These are phyloP conservation scores for Fusarium coicis DNA, from an alignment of 2,329 filamentous ascomycete genomes.

Conservation along the genomic window DNA sequence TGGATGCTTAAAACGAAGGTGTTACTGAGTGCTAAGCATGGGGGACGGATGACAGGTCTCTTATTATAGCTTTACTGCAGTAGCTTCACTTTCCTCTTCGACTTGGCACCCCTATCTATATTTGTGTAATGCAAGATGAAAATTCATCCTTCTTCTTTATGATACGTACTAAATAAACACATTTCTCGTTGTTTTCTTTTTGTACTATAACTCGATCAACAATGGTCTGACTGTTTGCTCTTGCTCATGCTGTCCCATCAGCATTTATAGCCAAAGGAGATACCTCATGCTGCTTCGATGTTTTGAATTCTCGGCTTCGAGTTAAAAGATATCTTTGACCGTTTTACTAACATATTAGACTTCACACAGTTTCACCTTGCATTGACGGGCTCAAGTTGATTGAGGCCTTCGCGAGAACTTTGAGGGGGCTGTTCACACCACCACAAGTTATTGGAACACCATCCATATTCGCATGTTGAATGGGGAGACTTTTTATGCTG, in stretches of 20 bases:
- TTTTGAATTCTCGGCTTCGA: not conserved
- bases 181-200: not conserved
- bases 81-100: not conserved
- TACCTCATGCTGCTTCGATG: not conserved
- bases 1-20: constrained; percentile 7
- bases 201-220: not conserved
- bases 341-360: not conserved
- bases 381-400: not conserved
- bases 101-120: not conserved
- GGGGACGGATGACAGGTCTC: constrained; percentile 16
- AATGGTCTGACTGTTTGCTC: not conserved
- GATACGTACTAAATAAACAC: not conserved
- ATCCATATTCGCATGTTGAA: not conserved
- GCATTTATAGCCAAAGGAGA: not conserved
- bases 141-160: not conserved
- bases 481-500: not conserved
- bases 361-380: not conserved
- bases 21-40: constrained; percentile 9
- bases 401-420: not conserved
- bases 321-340: not conserved
- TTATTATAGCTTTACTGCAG: constrained; percentile 1
- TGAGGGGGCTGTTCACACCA: not conserved
- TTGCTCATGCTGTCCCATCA: not conserved
- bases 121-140: not conserved
- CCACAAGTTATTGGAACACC: not conserved